Percentiles rank a stretch among this genome's conserved stretches.
Evolutionary conservation across 2,329 filamentous ascomycete species (phyloP).

Genomic region (Pleoardoris graminearum): DNA sequence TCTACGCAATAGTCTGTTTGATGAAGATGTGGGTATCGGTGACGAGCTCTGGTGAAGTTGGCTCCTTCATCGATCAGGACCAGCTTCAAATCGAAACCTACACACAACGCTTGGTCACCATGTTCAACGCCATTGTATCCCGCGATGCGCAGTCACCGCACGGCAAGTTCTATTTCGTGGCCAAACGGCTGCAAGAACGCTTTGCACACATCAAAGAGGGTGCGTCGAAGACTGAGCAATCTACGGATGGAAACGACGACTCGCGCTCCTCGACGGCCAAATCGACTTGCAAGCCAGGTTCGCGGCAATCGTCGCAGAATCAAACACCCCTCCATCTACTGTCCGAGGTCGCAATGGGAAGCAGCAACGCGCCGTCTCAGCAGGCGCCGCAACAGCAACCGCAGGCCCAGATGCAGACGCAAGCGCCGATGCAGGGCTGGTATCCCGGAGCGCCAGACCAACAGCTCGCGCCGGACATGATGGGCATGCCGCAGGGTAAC

Average conservation of each 20-base stretch:
- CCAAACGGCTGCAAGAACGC: slow-evolving; percentile 51
- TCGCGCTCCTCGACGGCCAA: slow-evolving; percentile 23
- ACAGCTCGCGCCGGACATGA: slow-evolving; percentile 23
- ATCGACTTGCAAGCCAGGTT: slow-evolving; percentile 15
- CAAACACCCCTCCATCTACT: slow-evolving; percentile 46
- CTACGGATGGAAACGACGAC: slow-evolving; percentile 25
- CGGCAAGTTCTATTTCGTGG: slow-evolving; percentile 53
- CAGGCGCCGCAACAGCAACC: slow-evolving; percentile 12
- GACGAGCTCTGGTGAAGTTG: slow-evolving; percentile 54
- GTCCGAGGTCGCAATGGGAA: slow-evolving; percentile 47
- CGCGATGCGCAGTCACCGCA: slow-evolving; percentile 49
- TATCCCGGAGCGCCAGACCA: slow-evolving; percentile 29
- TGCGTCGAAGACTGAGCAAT: slow-evolving; percentile 33
- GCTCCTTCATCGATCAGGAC: slow-evolving; percentile 54
- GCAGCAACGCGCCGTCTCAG: slow-evolving; percentile 23
- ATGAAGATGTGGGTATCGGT: slow-evolving; percentile 64
- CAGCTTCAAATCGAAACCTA: slow-evolving; percentile 53
- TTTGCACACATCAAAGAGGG: slow-evolving; percentile 51
- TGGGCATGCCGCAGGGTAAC: slow-evolving; percentile 30
- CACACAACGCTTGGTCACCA: slow-evolving; percentile 50
- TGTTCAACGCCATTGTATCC: slow-evolving; percentile 51
- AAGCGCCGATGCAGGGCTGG: slow-evolving; percentile 30
- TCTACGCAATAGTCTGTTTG: slow-evolving; percentile 61
- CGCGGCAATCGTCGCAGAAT: slow-evolving; percentile 34
- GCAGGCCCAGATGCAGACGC: slow-evolving; percentile 12